These are phyloP conservation scores for Saccharomycopsis fermentans DNA, from an alignment of 805 yeast species.

Conservation along the genomic window DNA sequence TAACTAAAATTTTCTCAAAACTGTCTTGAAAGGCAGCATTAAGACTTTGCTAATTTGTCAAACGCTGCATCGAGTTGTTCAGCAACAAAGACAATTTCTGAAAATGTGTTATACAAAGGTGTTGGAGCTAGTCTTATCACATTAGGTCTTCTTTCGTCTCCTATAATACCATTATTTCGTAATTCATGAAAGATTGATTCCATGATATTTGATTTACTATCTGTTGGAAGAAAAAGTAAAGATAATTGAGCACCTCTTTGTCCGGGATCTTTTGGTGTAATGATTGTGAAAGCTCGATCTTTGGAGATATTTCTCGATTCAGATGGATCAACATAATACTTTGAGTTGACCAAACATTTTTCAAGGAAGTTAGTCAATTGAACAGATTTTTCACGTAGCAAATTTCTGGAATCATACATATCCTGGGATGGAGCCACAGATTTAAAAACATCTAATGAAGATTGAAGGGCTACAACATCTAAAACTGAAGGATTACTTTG, in stretches of 20 bases:
- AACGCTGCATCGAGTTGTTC: slow-evolving; percentile 35
- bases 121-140: slow-evolving; percentile 87
- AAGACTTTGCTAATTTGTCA: slow-evolving; percentile 5
- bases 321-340: slow-evolving; percentile 32
- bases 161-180: slow-evolving; percentile 50
- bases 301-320: slow-evolving; percentile 19
- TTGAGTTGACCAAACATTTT: slow-evolving; percentile 34
- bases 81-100: slow-evolving; percentile 45
- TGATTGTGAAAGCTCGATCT: slow-evolving; percentile 43
- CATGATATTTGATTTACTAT: slow-evolving; percentile 45
- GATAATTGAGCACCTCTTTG: slow-evolving; percentile 81
- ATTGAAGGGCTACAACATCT: slow-evolving; percentile 64
- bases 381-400: slow-evolving; percentile 40
- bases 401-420: not conserved
- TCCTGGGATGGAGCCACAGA: not conserved
- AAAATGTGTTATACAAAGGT: slow-evolving; percentile 72
- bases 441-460: slow-evolving; percentile 53
- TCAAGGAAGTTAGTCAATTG: slow-evolving; percentile 49
- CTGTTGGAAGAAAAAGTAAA: slow-evolving; percentile 45
- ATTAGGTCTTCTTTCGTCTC: slow-evolving; percentile 84
- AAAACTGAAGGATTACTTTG: slow-evolving; percentile 87
- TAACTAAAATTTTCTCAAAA: too few relatives aligned
- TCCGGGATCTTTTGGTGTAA: slow-evolving; percentile 54
- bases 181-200: slow-evolving; percentile 42
- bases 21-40: too few relatives aligned